A percentile compares a stretch with the other conserved stretches of the same genome.
Evolutionary conservation across 2,329 filamentous ascomycete genomes (phyloP).

Genomic region (Fusarium coffeatum): DNA sequence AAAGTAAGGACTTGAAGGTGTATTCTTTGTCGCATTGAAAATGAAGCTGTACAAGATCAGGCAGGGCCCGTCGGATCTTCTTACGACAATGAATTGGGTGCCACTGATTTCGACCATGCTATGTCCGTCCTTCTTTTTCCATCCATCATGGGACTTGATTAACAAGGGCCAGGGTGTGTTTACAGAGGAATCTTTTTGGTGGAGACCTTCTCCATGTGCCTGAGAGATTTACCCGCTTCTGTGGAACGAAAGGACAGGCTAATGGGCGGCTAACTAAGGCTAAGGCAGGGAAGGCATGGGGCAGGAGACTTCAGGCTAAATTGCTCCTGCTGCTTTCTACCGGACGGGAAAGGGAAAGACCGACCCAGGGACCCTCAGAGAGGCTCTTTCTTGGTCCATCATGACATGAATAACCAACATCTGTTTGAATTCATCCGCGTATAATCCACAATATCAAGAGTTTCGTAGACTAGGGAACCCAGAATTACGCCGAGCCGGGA

Average conservation of each 20-base stretch:
- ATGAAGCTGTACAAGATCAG: neutral
- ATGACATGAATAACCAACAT: constrained; percentile 26
- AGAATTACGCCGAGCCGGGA: constrained; percentile 26
- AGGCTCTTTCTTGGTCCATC: constrained; percentile 9
- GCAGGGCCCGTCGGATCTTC: neutral
- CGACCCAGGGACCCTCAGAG: neutral
- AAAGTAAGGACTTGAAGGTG: neutral
- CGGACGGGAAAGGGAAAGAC: constrained; percentile 4
- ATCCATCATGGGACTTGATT: constrained; percentile 32
- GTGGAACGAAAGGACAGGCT: constrained; percentile 41
- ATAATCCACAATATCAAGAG: constrained; percentile 22
- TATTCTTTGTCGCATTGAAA: constrained; percentile 25
- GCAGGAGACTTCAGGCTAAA: constrained; percentile 42
- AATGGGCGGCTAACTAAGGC: neutral
- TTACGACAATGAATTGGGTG: constrained; percentile 16
- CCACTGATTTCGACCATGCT: constrained; percentile 24
- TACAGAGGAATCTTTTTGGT: constrained; percentile 20
- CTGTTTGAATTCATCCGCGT: constrained; percentile 22
- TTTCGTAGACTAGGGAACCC: constrained; percentile 27
- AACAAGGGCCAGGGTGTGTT: constrained; percentile 15
- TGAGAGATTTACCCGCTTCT: constrained; percentile 42
- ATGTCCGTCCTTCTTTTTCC: constrained; percentile 4
- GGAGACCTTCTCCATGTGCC: constrained; percentile 18
- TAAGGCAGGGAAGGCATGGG: constrained; percentile 17
- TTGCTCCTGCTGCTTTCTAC: constrained; percentile 26